Conservation (phyloP, 768 basidiomycete genomes). For the Zangia roseola region DNA sequence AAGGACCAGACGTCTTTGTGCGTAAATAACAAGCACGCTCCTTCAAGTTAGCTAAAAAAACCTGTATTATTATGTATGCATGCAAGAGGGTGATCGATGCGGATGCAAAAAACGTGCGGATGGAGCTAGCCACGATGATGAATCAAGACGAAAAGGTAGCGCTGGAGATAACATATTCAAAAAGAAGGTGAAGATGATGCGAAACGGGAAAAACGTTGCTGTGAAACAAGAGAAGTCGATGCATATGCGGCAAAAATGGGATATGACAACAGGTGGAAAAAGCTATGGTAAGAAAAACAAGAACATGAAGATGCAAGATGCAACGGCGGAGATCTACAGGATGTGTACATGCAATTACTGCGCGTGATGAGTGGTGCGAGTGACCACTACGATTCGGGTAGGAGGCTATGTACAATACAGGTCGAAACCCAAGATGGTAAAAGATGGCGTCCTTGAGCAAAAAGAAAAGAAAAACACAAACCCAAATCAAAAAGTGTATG, state of each 20-base stretch:
- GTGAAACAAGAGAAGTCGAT: background rate
- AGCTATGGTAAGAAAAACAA: background rate
- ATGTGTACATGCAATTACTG: conserved; percentile 12
- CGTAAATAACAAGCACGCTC: too few relatives aligned
- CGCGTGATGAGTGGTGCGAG: conserved; percentile 3
- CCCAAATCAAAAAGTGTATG: background rate
- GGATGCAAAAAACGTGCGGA: background rate
- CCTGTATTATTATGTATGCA: conserved; percentile 3
- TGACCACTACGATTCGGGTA: conserved; percentile 2
- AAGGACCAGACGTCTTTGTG: too few relatives aligned
- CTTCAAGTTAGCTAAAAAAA: too few relatives aligned
- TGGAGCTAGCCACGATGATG: too few relatives aligned
- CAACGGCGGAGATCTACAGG: conserved; percentile 18
- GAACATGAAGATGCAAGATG: conserved; percentile 7
- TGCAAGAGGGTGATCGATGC: background rate
- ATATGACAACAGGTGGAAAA: background rate
- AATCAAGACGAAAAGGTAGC: background rate
- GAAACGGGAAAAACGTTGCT: background rate
- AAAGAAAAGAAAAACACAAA: background rate
- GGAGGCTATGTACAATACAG: conserved; percentile 9
- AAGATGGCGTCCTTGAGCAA: conserved; percentile 8
- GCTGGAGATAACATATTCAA: too few relatives aligned
- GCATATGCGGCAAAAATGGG: background rate
- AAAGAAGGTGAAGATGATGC: background rate
- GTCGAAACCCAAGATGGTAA: conserved; percentile 8